phyloP scores from a whole-genome alignment of 2,329 filamentous ascomycete species.

The Xylaria multiplex region DNA sequence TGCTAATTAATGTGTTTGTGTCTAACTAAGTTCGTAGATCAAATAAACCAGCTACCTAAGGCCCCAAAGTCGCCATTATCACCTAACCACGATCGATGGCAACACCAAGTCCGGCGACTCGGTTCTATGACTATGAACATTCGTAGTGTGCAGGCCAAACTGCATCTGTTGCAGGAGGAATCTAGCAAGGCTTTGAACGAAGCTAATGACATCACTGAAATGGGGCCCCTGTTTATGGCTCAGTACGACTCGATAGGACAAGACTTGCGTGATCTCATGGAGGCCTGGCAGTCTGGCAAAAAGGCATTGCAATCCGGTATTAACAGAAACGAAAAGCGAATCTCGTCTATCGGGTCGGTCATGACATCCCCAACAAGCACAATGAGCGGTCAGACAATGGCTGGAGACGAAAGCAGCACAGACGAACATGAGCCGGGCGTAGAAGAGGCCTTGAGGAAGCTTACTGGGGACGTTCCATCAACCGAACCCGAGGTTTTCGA shows the following conservation, averaged over 20 bases:
- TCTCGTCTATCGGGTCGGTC: slow-evolving; percentile 68
- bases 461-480: slow-evolving; percentile 75
- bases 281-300: slow-evolving; percentile 89
- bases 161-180: slow-evolving; percentile 90
- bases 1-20: not conserved
- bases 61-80: slow-evolving; percentile 70
- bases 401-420: slow-evolving; percentile 65
- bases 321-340: slow-evolving; percentile 78
- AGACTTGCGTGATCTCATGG: slow-evolving; percentile 81
- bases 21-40: slow-evolving; percentile 25
- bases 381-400: slow-evolving; percentile 73
- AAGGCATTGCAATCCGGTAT: slow-evolving; percentile 83
- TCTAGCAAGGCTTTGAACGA: slow-evolving; percentile 82
- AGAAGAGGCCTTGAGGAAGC: slow-evolving; percentile 74
- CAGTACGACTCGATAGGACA: slow-evolving; percentile 96
- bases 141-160: slow-evolving; percentile 90
- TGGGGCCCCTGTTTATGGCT: slow-evolving; percentile 79
- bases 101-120: slow-evolving; percentile 87
- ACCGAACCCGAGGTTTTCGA: slow-evolving; percentile 86
- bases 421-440: slow-evolving; percentile 62
- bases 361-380: slow-evolving; percentile 69
- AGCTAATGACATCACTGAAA: slow-evolving; percentile 75
- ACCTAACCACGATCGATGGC: slow-evolving; percentile 83
- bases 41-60: slow-evolving; percentile 59
- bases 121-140: slow-evolving; percentile 90